These are phyloP conservation scores for Ceratocystis lukuohia DNA, from an alignment of 2,329 filamentous ascomycete genomes.

Conservation along the genomic window DNA sequence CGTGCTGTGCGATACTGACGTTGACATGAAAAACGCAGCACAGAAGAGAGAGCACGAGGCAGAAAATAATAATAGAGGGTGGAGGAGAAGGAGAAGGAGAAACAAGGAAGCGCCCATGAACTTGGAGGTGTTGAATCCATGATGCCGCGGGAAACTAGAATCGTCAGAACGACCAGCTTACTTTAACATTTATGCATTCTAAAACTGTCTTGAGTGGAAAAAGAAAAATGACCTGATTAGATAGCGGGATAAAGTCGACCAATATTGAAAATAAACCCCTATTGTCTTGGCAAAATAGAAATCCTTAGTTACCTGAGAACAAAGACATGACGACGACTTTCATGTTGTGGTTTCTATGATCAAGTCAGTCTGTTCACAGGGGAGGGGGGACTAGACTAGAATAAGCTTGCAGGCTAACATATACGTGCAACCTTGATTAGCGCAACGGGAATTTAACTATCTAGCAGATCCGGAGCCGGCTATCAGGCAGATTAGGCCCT, in stretches of 20 bases:
- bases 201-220: not conserved
- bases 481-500: not conserved
- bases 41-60: not conserved
- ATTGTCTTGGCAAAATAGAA: not conserved
- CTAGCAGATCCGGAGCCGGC: not conserved
- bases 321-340: not conserved
- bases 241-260: not conserved
- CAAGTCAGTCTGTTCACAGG: no score
- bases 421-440: no score
- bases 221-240: not conserved
- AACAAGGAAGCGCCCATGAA: not conserved
- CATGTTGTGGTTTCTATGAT: not conserved
- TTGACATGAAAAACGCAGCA: not conserved
- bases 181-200: not conserved
- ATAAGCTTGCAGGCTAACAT: no score
- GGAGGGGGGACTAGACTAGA: no score
- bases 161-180: not conserved
- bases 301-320: not conserved
- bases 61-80: not conserved
- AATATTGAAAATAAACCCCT: not conserved
- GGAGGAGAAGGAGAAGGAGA: not conserved
- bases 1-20: not conserved
- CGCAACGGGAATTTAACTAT: not conserved
- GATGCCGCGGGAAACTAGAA: slow-evolving; percentile 1
- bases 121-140: not conserved